Evolutionary conservation across 441 rosid species (phyloP).

Genomic region (Kokia cookei): DNA sequence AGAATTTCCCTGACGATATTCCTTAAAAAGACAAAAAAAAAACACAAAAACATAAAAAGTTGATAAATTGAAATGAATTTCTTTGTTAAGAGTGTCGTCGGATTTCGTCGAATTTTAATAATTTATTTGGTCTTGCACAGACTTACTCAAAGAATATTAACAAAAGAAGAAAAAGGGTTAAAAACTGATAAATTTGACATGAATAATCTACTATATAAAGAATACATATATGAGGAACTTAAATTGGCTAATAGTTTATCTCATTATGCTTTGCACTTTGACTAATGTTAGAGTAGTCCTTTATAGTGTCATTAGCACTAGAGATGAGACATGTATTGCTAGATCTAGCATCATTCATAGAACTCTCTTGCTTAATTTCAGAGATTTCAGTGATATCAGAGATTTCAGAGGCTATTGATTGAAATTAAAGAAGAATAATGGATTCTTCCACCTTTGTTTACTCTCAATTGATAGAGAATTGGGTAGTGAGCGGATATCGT

Average conservation of each 20-base stretch:
- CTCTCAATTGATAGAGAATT: neutral
- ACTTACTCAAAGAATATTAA: neutral
- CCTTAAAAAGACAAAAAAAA: neutral
- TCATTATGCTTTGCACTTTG: neutral
- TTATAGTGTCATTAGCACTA: neutral
- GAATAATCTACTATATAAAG: neutral
- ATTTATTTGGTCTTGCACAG: no score
- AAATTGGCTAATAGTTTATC: neutral
- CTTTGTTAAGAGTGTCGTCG: neutral
- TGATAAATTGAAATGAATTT: neutral
- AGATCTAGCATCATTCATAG: neutral
- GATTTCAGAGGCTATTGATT: neutral
- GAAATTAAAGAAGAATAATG: neutral
- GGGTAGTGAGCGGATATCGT: neutral
- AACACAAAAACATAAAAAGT: neutral
- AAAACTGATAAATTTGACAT: neutral
- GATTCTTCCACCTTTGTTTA: neutral
- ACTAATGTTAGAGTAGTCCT: neutral
- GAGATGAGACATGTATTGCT: neutral
- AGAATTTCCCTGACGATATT: neutral
- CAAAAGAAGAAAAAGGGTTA: neutral
- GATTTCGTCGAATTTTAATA: neutral
- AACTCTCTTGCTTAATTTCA: neutral
- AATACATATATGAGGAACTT: neutral
- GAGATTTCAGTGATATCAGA: neutral